A percentile compares a stretch with the other conserved stretches of the same genome.
Conservation (phyloP, 495 filamentous ascomycete species). For the Penicillium lagena region DNA sequence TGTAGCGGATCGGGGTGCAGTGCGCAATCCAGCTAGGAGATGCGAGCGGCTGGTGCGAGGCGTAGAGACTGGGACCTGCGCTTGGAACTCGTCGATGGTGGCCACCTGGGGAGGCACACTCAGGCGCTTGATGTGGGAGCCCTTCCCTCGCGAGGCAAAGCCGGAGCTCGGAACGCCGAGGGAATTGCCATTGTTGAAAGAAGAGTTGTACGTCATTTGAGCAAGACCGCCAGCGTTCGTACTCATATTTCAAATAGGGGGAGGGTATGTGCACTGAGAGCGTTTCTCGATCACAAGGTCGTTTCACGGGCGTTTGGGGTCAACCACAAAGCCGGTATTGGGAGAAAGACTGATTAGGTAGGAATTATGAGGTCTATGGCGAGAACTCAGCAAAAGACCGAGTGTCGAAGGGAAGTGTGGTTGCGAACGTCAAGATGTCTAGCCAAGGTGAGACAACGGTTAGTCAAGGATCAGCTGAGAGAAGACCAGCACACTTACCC, state of each 20-base stretch:
- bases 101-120: slow-evolving; percentile 56
- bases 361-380: slow-evolving; percentile 27
- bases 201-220: slow-evolving; percentile 94
- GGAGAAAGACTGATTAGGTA: slow-evolving; percentile 20
- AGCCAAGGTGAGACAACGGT: neutral
- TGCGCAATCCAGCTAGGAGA: slow-evolving; percentile 87
- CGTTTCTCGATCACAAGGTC: slow-evolving; percentile 4
- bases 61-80: slow-evolving; percentile 51
- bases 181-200: slow-evolving; percentile 54
- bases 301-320: slow-evolving; percentile 19
- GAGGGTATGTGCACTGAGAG: slow-evolving; percentile 31
- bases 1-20: slow-evolving; percentile 80
- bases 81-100: slow-evolving; percentile 59
- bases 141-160: slow-evolving; percentile 77
- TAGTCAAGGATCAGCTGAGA: no score
- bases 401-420: slow-evolving; percentile 5
- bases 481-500: no score
- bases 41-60: slow-evolving; percentile 93
- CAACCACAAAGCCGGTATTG: slow-evolving; percentile 25
- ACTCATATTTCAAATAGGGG: slow-evolving; percentile 47
- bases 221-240: slow-evolving; percentile 99
- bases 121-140: slow-evolving; percentile 79
- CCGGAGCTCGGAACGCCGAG: slow-evolving; percentile 70
- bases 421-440: slow-evolving; percentile 13
- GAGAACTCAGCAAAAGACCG: slow-evolving; percentile 7